Evolutionary conservation across 1,284 basidiomycete genomes (phyloP), one percentile per base, ranked within the genome.

Genomic region (Ceratobasidium sp.): DNA sequence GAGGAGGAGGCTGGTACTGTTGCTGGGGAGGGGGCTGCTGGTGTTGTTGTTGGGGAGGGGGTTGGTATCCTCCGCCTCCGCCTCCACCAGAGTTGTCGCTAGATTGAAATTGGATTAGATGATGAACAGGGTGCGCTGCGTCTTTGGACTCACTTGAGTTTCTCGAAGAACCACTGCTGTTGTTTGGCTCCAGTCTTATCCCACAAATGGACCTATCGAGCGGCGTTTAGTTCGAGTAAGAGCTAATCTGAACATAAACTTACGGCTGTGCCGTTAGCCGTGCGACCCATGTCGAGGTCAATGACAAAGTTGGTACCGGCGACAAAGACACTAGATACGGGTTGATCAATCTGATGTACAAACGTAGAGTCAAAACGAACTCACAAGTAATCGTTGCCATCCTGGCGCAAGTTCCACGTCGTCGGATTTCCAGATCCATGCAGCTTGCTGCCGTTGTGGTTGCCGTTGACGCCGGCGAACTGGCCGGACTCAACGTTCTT

Each of bases 221-320:
- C 2, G 22, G 14, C 27, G 6, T 14, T 72, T 51, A 51, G 22
- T 19, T 29, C 29, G 19, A n/a, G 22, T 41, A 47, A 19, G 45
- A 8, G n/a, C 14, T 8, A 19, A 29, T 11, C 2, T 44, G 22
- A 15, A n/a, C 11, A 2, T 31, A n/a, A 33, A 29, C 71, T 54
- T 63, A 73, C 71, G 47, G 71, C 54, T 5, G 71, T 45, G n/a
- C 71, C 71, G 19, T 73, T 63, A 1, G 33, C 71, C 19, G 1
- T 27, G 27, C 54, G 57, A 17, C 71, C 71, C 71, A 73, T 73
- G 57, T 73, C 71, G 31, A 73, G n/a, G n/a, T 73, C 71, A 3
- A 47, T 48, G 27, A 63, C 59, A 2, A 22, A 6, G 22, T 63
- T 63, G 29, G 29, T 19, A 36, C 48, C 59, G 22, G 45, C n/a